Percentiles rank a stretch among this genome's conserved stretches.
phyloP scores from a whole-genome alignment of 495 filamentous ascomycete species.

The Cairneyella variabilis region DNA sequence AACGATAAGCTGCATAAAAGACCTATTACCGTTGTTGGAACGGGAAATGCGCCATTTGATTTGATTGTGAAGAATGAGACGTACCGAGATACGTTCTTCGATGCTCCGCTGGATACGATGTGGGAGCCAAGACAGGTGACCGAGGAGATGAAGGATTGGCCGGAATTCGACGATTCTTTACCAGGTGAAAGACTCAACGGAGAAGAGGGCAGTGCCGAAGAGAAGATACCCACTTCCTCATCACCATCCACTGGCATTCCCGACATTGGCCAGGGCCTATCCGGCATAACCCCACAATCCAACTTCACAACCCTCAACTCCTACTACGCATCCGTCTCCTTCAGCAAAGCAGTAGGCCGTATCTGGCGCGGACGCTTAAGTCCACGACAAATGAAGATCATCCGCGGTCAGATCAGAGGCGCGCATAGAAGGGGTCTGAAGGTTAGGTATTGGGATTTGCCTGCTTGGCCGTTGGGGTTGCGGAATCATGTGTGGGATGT shows the following conservation, averaged over 20 bases:
- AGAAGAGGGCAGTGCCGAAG: conserved; percentile 21
- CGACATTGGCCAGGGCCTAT: conserved; percentile 20
- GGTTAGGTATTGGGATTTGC: conserved; percentile 76
- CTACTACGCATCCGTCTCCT: conserved; percentile 51
- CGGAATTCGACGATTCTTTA: conserved; percentile 5
- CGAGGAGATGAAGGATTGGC: conserved; percentile 1
- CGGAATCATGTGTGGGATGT: conserved; percentile 73
- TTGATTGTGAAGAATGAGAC: conserved; percentile 41
- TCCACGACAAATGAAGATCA: conserved; percentile 49
- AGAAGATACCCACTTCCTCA: neutral
- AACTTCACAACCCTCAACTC: conserved; percentile 45
- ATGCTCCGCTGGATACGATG: conserved; percentile 50
- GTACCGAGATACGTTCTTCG: conserved; percentile 63
- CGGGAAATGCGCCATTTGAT: conserved; percentile 73
- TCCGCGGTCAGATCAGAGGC: conserved; percentile 62
- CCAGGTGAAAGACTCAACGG: conserved; percentile 9
- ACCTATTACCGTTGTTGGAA: conserved; percentile 74
- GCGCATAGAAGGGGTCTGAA: conserved; percentile 68
- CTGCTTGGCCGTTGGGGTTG: conserved; percentile 68
- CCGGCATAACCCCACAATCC: conserved; percentile 19
- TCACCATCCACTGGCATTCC: neutral
- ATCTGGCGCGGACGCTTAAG: conserved; percentile 39
- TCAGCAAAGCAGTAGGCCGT: conserved; percentile 41
- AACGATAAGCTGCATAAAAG: conserved; percentile 46
- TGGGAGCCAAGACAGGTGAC: conserved; percentile 16